These are phyloP conservation scores for Penicillium simplicissimum DNA, from an alignment of 495 filamentous ascomycete species.

Conservation along the genomic window DNA sequence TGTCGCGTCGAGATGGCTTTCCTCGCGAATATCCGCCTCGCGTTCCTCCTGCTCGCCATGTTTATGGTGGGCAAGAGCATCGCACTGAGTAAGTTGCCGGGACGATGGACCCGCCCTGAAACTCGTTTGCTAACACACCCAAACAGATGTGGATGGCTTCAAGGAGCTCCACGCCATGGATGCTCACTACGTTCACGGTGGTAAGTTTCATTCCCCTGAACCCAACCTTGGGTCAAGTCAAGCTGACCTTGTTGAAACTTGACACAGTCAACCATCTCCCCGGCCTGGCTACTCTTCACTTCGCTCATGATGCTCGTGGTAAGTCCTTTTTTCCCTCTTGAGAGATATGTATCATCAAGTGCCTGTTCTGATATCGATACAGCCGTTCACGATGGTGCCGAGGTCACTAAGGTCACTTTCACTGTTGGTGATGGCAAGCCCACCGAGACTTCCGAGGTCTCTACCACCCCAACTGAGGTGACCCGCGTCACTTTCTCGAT, in stretches of 20 bases:
- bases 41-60: neutral
- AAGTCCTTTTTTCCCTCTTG: neutral
- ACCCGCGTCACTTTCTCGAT: neutral
- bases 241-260: neutral
- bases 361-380: neutral
- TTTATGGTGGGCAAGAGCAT: neutral
- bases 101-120: neutral
- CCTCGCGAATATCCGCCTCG: neutral
- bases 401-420: neutral
- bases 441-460: neutral
- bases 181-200: neutral
- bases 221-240: neutral
- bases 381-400: neutral
- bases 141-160: conserved; percentile 8
- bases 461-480: neutral
- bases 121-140: neutral
- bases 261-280: neutral
- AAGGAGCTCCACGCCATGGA: neutral
- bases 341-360: neutral
- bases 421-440: neutral
- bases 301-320: neutral
- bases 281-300: neutral
- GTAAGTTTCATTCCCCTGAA: neutral
- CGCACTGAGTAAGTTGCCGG: neutral
- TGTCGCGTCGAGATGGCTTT: neutral